Base-by-base conservation (phyloP, 129 eudicot species). In the Flaveria linearis region DNA sequence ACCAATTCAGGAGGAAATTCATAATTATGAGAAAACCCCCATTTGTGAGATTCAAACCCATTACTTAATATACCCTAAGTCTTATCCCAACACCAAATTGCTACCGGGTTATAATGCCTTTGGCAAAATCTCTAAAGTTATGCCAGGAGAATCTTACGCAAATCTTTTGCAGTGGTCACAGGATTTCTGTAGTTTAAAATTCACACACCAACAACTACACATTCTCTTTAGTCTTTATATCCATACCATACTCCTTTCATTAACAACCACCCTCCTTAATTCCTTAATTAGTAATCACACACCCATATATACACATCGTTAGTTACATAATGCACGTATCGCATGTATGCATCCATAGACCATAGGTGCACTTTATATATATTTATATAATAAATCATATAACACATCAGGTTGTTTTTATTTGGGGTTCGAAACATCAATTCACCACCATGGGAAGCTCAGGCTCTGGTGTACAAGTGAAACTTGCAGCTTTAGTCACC, bases 81-180 rank as follows among this genome's bases (percentile, higher is more conserved):
- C n/a, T n/a, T n/a, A n/a, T n/a, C n/a, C n/a, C n/a, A n/a, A n/a
- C n/a, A n/a, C n/a, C n/a, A n/a, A n/a, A n/a, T n/a, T n/a, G n/a
- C n/a, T n/a, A n/a, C n/a, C n/a, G n/a, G n/a, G n/a, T n/a, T n/a
- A n/a, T n/a, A n/a, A n/a, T n/a, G n/a, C n/a, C n/a, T n/a, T n/a
- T n/a, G n/a, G n/a, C n/a, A 2, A 60, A 70, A 60, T 42, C 7
- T 81, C 7, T 43, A 89, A 89, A 87, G 91, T 70, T 61, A 73
- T 73, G 79, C 85, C 89, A n/a, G 72, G 73, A 82, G 90, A 90
- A 88, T 90, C 96, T 90, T 58, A 43, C 84, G 52, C 83, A 84
- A 84, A 87, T 85, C 88, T 80, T 84, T 78, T 83, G 83, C 85
- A 77, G 87, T 71, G 47, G 64, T 61, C 50, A 62, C 68, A 78